These are phyloP conservation scores for Kurtzmaniella quercitrusa DNA, from an alignment of 1,139 yeast genomes.

Conservation along the genomic window DNA sequence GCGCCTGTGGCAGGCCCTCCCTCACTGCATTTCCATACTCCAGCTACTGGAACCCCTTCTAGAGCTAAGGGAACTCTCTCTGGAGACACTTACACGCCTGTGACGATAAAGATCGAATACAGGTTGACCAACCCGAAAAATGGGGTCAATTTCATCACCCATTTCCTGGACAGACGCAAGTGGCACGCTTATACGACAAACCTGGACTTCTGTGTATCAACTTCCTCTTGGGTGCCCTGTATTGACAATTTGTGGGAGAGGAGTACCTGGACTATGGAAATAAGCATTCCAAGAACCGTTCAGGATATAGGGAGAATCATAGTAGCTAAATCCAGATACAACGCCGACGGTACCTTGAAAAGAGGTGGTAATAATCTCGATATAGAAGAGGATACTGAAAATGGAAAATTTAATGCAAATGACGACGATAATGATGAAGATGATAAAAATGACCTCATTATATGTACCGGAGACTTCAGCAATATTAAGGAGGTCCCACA, in stretches of 20 bases:
- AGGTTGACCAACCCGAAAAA: conserved; percentile 60
- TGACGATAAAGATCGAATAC: conserved; percentile 68
- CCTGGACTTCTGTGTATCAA: conserved; percentile 70
- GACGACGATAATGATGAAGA: conserved; percentile 47
- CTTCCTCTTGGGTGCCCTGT: conserved; percentile 97
- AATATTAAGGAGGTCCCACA: conserved; percentile 47
- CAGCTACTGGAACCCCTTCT: conserved; percentile 17
- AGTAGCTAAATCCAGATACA: conserved; percentile 8
- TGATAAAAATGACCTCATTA: conserved; percentile 55
- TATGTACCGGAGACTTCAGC: conserved; percentile 71
- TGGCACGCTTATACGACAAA: conserved; percentile 92
- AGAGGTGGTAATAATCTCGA: conserved; percentile 6
- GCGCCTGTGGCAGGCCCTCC: conserved; percentile 10
- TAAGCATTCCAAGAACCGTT: conserved; percentile 76
- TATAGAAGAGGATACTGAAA: conserved; percentile 3
- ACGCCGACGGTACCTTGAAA: conserved; percentile 3
- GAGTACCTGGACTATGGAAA: conserved; percentile 87
- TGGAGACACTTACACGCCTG: conserved; percentile 58
- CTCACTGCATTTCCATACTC: conserved; percentile 1
- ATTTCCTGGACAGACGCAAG: conserved; percentile 26
- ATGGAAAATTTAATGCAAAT: neutral
- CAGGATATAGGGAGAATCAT: conserved; percentile 56
- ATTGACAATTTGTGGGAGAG: conserved; percentile 85
- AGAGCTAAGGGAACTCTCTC: conserved; percentile 25
- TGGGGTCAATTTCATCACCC: conserved; percentile 68